phyloP scores from a whole-genome alignment of 2,329 filamentous ascomycete species.

The Didymella glomerata region DNA sequence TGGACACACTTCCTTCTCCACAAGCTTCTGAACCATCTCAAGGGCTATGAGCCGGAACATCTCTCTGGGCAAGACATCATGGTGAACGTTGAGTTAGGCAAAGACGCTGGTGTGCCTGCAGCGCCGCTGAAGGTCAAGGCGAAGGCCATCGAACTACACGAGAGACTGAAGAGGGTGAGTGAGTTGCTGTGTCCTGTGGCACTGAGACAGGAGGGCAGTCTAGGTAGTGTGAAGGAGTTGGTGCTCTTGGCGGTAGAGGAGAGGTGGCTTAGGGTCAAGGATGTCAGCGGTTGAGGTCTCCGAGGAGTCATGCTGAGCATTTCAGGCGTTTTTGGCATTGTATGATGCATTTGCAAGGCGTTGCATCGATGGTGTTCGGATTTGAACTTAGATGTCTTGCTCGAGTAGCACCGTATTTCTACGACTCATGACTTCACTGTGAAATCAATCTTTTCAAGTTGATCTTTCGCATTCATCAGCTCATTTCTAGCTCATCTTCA shows the following conservation, averaged over 20 bases:
- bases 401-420: background rate
- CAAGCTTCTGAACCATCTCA: conserved; percentile 60
- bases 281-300: conserved; percentile 33
- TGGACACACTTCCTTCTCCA: conserved; percentile 70
- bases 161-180: conserved; percentile 48
- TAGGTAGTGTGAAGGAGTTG: conserved; percentile 47
- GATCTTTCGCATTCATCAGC: no score
- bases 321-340: background rate
- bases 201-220: conserved; percentile 31
- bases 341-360: background rate
- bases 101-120: conserved; percentile 18
- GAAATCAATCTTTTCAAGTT: background rate
- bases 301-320: background rate
- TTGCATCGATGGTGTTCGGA: background rate
- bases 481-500: no score
- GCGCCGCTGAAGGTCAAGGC: conserved; percentile 38
- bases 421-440: background rate
- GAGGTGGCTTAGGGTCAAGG: conserved; percentile 46
- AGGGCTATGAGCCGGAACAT: conserved; percentile 31
- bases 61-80: conserved; percentile 26
- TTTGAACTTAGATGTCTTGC: background rate
- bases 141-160: conserved; percentile 51
- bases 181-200: conserved; percentile 52
- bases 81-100: conserved; percentile 24
- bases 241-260: conserved; percentile 46